Evolutionary conservation across 306 rosid species (phyloP), one percentile per base, ranked within the genome.

Genomic region (Senna siamea): DNA sequence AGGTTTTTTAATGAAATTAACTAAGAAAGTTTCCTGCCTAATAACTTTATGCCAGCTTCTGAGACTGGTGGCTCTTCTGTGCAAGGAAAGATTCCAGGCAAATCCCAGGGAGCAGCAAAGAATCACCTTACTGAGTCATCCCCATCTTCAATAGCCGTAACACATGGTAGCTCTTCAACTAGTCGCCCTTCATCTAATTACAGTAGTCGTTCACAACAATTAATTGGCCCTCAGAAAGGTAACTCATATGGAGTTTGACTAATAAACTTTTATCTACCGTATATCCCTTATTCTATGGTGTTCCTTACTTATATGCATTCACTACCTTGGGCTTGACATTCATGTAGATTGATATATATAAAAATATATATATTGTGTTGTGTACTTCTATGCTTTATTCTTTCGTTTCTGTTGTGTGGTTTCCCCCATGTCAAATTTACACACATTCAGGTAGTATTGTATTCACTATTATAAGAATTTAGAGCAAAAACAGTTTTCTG

Each of bases 211-310:
- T 79, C 93, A 7, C 91, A 90, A 74, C 98, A 83, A 79, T 44
- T 56, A 76, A 68, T 50, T 82, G 92, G 92, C 59, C 28, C 85
- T 72, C 97, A 88, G 80, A 95, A 87, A 88, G 98, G 99, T 95
- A 85, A 15, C 48, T 17, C 52, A 23, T 30, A 35, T 69, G 38
- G 65, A 22, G 44, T 51, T 51, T 43, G 3, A 60, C 73, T 56
- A 66, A 10, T 17, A 26, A 53, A 44, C 17, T 69, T 75, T 30
- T 76, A 18, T 56, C 72, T 69, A 11, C 66, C 63, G 63, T 52
- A 17, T 62, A 34, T 38, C 60, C 64, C 53, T 38, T 18, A 5
- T 48, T 26, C 19, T 63, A 18, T 61, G 48, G 9, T 60, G 30
- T 50, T 67, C 28, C 60, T 68, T 52, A 32, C 41, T 51, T 69